phyloP scores from a whole-genome alignment of 495 filamentous ascomycete species.

The Cudoniella acicularis region DNA sequence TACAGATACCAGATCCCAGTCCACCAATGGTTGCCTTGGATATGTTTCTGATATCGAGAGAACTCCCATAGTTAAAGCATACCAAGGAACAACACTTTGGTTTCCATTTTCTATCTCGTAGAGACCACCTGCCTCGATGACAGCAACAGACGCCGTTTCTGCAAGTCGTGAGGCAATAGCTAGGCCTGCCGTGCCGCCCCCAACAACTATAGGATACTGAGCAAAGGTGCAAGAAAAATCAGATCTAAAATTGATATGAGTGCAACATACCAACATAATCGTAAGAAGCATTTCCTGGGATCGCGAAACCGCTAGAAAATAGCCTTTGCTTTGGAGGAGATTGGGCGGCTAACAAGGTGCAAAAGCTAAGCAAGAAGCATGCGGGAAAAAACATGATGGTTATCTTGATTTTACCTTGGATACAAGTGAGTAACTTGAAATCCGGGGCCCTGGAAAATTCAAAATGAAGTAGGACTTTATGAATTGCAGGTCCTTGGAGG shows the following conservation, averaged over 20 bases:
- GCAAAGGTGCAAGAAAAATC: neutral
- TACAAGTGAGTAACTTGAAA: neutral
- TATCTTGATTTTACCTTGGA: neutral
- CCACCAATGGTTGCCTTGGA: conserved; percentile 11
- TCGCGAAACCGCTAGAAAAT: conserved; percentile 10
- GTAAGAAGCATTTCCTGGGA: conserved; percentile 25
- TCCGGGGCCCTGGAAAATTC: neutral
- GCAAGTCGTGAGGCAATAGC: conserved; percentile 59
- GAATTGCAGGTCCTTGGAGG: neutral
- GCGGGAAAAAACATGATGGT: neutral
- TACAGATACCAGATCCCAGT: conserved; percentile 50
- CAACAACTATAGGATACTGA: conserved; percentile 57
- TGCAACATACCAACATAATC: conserved; percentile 27
- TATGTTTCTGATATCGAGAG: conserved; percentile 5
- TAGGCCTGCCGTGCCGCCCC: conserved; percentile 82
- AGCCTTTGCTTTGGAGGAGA: neutral
- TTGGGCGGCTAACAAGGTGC: neutral
- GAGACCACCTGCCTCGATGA: conserved; percentile 54
- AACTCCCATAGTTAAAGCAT: conserved; percentile 15
- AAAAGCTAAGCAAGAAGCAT: neutral
- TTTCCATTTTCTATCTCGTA: conserved; percentile 50
- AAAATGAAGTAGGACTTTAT: neutral
- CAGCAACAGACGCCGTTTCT: conserved; percentile 39
- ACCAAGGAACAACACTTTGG: conserved; percentile 37
- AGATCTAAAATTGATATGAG: neutral